Conservation (phyloP, 192 early-diverging fungal species). For the Mortierella hygrophila region DNA sequence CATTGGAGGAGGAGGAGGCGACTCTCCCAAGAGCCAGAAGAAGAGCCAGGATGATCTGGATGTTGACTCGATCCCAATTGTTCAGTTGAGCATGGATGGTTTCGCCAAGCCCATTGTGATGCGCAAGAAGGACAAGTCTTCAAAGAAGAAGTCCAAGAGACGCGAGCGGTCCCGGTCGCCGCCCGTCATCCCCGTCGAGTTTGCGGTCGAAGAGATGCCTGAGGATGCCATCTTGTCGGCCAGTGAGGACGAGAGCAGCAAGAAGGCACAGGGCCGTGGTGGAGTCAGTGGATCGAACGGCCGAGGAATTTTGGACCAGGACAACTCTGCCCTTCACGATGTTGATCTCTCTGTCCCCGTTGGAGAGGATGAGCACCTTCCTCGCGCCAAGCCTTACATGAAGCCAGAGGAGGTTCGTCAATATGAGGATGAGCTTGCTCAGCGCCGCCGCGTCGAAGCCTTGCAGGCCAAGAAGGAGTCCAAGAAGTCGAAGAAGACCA, state of each 20-base stretch:
- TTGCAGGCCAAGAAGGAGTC: conserved; percentile 49
- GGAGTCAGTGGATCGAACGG: not conserved
- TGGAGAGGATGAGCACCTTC: conserved; percentile 66
- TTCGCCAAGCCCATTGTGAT: conserved; percentile 51
- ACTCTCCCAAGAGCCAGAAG: conserved; percentile 50
- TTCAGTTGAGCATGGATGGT: conserved; percentile 75
- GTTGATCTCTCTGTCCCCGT: conserved; percentile 70
- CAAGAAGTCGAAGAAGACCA: conserved; percentile 59
- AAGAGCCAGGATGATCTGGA: conserved; percentile 68
- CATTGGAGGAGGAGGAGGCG: conserved; percentile 60
- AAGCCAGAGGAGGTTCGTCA: conserved; percentile 68
- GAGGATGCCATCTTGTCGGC: conserved; percentile 66
- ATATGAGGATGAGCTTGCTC: conserved; percentile 59
- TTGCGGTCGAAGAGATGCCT: conserved; percentile 71
- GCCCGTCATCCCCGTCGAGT: conserved; percentile 53
- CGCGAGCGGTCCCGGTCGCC: conserved; percentile 44
- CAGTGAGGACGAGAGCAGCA: conserved; percentile 59
- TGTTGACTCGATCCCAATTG: conserved; percentile 87
- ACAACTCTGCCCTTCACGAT: conserved; percentile 55
- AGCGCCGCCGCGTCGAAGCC: conserved; percentile 47
- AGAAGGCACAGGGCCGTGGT: not conserved
- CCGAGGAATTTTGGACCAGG: conserved; percentile 57
- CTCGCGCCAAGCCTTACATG: conserved; percentile 63
- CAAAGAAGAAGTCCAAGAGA: conserved; percentile 57
- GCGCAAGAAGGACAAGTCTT: conserved; percentile 50